Evolutionary conservation across 1,284 basidiomycete genomes (phyloP), one percentile per base, ranked within the genome.

Genomic region (Sutorius eximius): DNA sequence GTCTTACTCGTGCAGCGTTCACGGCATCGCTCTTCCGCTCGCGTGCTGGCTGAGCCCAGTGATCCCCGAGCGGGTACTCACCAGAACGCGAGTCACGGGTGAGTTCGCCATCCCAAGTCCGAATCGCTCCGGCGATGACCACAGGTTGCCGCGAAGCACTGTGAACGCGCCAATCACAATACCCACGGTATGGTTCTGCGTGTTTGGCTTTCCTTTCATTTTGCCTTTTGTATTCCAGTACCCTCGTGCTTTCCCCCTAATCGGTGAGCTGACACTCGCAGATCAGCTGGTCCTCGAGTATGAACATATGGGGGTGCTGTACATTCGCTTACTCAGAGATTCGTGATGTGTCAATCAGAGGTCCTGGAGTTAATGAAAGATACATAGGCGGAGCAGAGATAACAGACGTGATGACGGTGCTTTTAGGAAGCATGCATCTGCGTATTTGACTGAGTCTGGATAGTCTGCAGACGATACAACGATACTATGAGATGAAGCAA

Each of bases 81-180:
- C 18, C 22, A 37, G 10, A 29, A 20, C 5, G 24, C 24, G 24
- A 24, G 22, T n/a, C 50, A 20, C 22, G 4, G 20, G 43, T 30
- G 41, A 30, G 15, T 29, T 36, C 11, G 15, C 4, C 30, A 12
- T 46, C 27, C 9, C 34, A 37, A 34, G 8, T 45, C 46, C 27
- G 36, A 9, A 11, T 24, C 33, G 15, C 42, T 5, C 24, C 11
- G 29, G 20, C n/a, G 20, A 41, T 27, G 24, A 5, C 24, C 37
- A 16, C 22, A 9, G 46, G 32, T 48, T 59, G 34, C 59, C 59
- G 49, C 56, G 43, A 61, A 49, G 38, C 46, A 33, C 36, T 18
- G 18, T 13, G 52, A 18, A 33, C 9, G 18, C 30, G 20, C 32
- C 44, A 18, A 24, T 38, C 36, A 38, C 34, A 27, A 32, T 27